Evolutionary conservation across 2,329 filamentous ascomycete species (phyloP).

Genomic region (Penicillium hordei): DNA sequence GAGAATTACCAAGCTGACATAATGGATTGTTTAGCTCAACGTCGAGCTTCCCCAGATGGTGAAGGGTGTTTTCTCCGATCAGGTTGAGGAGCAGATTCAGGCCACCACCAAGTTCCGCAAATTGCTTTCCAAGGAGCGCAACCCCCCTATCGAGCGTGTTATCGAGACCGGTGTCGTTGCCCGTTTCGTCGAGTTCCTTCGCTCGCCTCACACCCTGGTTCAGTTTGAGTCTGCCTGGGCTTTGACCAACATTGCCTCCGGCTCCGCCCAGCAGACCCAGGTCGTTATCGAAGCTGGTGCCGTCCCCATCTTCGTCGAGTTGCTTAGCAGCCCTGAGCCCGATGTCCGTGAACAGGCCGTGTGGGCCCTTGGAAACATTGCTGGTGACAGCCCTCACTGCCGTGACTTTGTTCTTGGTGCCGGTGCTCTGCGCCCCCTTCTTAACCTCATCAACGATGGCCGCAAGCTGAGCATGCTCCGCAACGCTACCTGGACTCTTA

Average conservation of each 20-base stretch:
- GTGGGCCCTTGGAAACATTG: slow-evolving; percentile 98
- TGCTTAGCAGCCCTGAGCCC: slow-evolving; percentile 91
- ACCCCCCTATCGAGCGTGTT: slow-evolving; percentile 97
- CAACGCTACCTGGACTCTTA: slow-evolving; percentile 97
- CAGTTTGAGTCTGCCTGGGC: slow-evolving; percentile 99
- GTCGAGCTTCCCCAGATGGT: slow-evolving; percentile 99
- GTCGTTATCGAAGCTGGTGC: slow-evolving; percentile 98
- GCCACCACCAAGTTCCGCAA: slow-evolving; percentile 98
- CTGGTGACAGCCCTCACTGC: slow-evolving; percentile 95
- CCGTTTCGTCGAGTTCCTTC: slow-evolving; percentile 97
- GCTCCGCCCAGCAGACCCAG: slow-evolving; percentile 94
- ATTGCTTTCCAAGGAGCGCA: slow-evolving; percentile 96
- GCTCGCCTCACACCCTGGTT: slow-evolving; percentile 94
- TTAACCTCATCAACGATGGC: slow-evolving; percentile 89
- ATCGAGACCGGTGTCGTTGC: slow-evolving; percentile 98
- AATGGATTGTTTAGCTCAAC: slow-evolving; percentile 67
- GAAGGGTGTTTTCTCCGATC: slow-evolving; percentile 94
- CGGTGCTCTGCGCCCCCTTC: slow-evolving; percentile 85
- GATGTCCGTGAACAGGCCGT: slow-evolving; percentile 98
- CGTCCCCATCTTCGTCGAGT: slow-evolving; percentile 96
- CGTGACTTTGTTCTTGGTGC: slow-evolving; percentile 93
- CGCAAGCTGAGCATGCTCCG: slow-evolving; percentile 98
- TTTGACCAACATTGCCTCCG: slow-evolving; percentile 97
- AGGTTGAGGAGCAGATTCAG: slow-evolving; percentile 96
- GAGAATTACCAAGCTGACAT: slow-evolving; percentile 26